phyloP scores from a whole-genome alignment of 2,329 filamentous ascomycete genomes.

The Zelopaecilomyces penicillatus region DNA sequence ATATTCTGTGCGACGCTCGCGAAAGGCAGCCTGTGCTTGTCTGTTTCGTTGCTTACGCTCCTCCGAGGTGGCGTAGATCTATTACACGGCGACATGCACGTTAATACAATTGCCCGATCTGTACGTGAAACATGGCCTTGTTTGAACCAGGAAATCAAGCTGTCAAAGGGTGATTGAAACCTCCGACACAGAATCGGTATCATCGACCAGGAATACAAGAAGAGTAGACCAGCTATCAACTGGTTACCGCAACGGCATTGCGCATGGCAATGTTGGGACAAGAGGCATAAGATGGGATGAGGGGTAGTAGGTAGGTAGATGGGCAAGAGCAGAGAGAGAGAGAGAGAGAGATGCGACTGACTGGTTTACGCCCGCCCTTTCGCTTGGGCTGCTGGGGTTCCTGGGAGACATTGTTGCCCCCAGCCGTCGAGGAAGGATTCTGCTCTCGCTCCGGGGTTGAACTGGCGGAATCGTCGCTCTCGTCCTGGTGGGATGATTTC shows the following conservation, averaged over 20 bases:
- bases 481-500: conserved; percentile 39
- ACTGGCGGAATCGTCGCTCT: conserved; percentile 52
- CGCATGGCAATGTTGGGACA: too few species aligned
- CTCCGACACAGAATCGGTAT: too few species aligned
- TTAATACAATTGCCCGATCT: conserved; percentile 8
- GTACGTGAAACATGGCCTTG: conserved; percentile 2
- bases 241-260: too few species aligned
- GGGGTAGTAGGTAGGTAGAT: neutral
- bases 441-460: conserved; percentile 53
- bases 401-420: conserved; percentile 29
- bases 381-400: conserved; percentile 66
- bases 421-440: conserved; percentile 23
- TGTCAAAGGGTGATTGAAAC: neutral
- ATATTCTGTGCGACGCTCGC: conserved; percentile 94
- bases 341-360: conserved; percentile 43
- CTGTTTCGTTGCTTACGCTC: conserved; percentile 96
- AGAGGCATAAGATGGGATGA: too few species aligned
- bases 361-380: conserved; percentile 95
- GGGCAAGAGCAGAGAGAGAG: neutral
- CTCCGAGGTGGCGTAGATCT: conserved; percentile 99
- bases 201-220: too few species aligned
- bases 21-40: conserved; percentile 94
- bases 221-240: too few species aligned
- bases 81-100: conserved; percentile 2
- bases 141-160: neutral